Evolutionary conservation across 2,329 filamentous ascomycete genomes (phyloP).

Genomic region (Fusarium nisikadoi): DNA sequence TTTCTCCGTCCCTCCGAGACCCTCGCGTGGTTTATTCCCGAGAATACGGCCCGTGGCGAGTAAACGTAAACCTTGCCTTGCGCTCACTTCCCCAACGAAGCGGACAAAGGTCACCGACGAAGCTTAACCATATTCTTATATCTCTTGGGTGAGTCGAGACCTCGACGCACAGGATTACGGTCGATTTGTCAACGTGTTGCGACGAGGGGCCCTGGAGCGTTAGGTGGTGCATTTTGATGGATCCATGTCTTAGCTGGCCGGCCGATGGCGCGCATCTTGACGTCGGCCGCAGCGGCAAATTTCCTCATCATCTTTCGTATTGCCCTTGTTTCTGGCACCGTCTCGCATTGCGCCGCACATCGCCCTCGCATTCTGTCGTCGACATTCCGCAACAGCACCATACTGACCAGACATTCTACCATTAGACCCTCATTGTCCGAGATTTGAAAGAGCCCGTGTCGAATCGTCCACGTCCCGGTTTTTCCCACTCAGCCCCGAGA

Average conservation of each 20-base stretch:
- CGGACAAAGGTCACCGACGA: slow-evolving; percentile 28
- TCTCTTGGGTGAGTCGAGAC: slow-evolving; percentile 38
- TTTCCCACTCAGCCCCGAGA: slow-evolving; percentile 26
- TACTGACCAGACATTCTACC: slow-evolving; percentile 25
- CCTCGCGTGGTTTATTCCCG: slow-evolving; percentile 43
- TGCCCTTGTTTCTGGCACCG: slow-evolving; percentile 14
- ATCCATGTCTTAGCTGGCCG: slow-evolving; percentile 39
- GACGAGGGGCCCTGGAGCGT: slow-evolving; percentile 31
- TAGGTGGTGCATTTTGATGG: slow-evolving; percentile 41
- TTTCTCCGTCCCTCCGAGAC: slow-evolving; percentile 41
- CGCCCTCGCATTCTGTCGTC: slow-evolving; percentile 25
- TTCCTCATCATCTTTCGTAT: slow-evolving; percentile 30
- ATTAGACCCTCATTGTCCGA: slow-evolving; percentile 29
- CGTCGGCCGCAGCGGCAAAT: slow-evolving; percentile 36
- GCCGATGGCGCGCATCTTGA: slow-evolving; percentile 42
- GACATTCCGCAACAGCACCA: slow-evolving; percentile 14
- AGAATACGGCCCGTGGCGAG: slow-evolving; percentile 38
- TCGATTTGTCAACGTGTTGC: slow-evolving; percentile 40
- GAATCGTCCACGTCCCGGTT: slow-evolving; percentile 30
- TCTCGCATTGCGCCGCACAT: slow-evolving; percentile 27
- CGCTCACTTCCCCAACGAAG: slow-evolving; percentile 37
- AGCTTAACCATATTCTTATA: slow-evolving; percentile 22
- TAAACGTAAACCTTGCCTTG: slow-evolving; percentile 33
- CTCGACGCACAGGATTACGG: slow-evolving; percentile 20
- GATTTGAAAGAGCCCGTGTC: slow-evolving; percentile 20